A percentile compares a stretch with the other conserved stretches of the same genome.
Evolutionary conservation across 768 basidiomycete species (phyloP).

Genomic region (Candolleomyces aberdarensis): DNA sequence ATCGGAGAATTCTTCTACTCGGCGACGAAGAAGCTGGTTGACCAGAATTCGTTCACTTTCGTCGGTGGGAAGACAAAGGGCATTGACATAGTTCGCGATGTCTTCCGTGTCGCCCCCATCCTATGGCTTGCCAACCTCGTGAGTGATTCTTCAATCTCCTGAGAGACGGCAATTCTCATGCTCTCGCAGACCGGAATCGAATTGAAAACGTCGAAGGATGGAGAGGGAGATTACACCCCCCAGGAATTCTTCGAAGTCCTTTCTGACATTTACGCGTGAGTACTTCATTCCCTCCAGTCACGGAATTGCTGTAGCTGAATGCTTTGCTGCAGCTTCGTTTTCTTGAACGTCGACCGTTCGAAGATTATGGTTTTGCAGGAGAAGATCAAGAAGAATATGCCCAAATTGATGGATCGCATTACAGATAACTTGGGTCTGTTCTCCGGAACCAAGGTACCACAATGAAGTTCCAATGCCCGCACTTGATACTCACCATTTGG

Average conservation of each 20-base stretch:
- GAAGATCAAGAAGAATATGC: conserved; percentile 50
- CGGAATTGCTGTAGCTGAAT: background rate
- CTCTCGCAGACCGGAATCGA: conserved; percentile 60
- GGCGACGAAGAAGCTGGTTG: conserved; percentile 58
- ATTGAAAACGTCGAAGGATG: conserved; percentile 55
- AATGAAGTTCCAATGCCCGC: background rate
- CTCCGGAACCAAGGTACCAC: conserved; percentile 39
- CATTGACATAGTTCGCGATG: conserved; percentile 68
- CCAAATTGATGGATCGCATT: conserved; percentile 55
- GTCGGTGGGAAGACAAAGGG: conserved; percentile 50
- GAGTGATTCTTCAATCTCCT: conserved; percentile 19
- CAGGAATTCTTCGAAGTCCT: conserved; percentile 61
- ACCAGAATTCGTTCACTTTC: conserved; percentile 48
- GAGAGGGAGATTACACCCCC: conserved; percentile 61
- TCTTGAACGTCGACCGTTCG: conserved; percentile 65
- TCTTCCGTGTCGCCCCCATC: conserved; percentile 62
- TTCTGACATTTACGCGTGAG: conserved; percentile 69
- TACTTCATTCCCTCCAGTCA: background rate
- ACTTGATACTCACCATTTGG: conserved; percentile 14
- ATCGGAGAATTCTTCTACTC: conserved; percentile 64
- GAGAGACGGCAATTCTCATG: background rate
- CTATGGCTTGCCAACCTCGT: conserved; percentile 77
- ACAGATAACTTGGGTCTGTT: conserved; percentile 40
- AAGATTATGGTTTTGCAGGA: conserved; percentile 54
- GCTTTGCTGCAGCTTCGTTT: conserved; percentile 53